phyloP scores from a whole-genome alignment of 306 rosid species.

The Macrotyloma uniflorum region DNA sequence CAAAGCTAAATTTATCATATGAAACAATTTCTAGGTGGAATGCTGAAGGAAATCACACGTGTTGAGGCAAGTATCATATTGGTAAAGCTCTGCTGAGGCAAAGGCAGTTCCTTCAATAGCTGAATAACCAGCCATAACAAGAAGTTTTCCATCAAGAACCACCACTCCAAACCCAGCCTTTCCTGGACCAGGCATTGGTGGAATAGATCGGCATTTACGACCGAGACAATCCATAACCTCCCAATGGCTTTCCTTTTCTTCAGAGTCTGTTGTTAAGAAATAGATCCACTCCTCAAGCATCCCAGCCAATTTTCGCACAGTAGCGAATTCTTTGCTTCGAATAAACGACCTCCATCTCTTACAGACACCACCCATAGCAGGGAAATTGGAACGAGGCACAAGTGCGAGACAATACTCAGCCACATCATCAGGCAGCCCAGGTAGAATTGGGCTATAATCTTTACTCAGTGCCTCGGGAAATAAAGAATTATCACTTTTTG shows the following conservation, averaged over 20 bases:
- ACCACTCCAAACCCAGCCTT: constrained; percentile 71
- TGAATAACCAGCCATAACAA: constrained; percentile 76
- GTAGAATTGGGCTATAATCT: constrained; percentile 61
- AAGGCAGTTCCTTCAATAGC: constrained; percentile 42
- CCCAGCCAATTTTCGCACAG: constrained; percentile 83
- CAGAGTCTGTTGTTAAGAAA: constrained; percentile 62
- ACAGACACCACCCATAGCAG: constrained; percentile 72
- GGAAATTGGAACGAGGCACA: constrained; percentile 80
- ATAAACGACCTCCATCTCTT: constrained; percentile 91
- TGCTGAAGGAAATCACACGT: constrained; percentile 36
- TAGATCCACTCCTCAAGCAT: constrained; percentile 90
- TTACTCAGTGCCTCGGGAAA: constrained; percentile 41
- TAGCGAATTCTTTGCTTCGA: constrained; percentile 78
- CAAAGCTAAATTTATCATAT: not conserved
- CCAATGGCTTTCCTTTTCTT: constrained; percentile 79
- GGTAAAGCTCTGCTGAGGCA: constrained; percentile 74
- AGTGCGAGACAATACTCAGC: constrained; percentile 93
- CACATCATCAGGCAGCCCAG: constrained; percentile 96
- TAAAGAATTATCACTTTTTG: constrained; percentile 44
- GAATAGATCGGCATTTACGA: constrained; percentile 56
- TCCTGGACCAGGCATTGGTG: constrained; percentile 74
- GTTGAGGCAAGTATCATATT: constrained; percentile 78
- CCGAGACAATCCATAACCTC: constrained; percentile 79
- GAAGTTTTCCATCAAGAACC: constrained; percentile 76
- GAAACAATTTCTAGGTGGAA: constrained; percentile 15